Conservation (phyloP, 139 green algal genomes). For the Chlorella sp. region DNA sequence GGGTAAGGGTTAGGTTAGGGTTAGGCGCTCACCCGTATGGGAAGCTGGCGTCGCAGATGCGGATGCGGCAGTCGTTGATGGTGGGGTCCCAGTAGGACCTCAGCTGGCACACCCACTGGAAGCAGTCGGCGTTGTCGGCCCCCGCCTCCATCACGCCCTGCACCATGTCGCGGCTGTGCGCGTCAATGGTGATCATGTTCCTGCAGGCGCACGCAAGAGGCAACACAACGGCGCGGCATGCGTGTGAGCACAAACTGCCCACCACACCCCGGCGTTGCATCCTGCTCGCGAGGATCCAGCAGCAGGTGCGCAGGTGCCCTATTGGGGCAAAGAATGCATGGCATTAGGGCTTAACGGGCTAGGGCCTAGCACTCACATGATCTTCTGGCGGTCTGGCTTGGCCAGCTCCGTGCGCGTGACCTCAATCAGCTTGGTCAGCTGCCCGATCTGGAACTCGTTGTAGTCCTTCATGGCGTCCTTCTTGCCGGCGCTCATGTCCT, state of each 20-base stretch:
- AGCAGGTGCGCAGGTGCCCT: too few species aligned
- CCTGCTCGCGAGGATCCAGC: too few species aligned
- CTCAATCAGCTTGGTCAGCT: slow-evolving; percentile 81
- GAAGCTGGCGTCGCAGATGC: slow-evolving; percentile 76
- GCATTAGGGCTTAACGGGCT: neutral
- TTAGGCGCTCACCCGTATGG: slow-evolving; percentile 69
- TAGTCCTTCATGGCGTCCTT: slow-evolving; percentile 67
- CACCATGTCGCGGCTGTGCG: slow-evolving; percentile 71
- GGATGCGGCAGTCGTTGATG: slow-evolving; percentile 59
- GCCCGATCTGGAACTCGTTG: slow-evolving; percentile 79
- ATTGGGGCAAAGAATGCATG: too few species aligned
- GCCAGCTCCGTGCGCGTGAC: slow-evolving; percentile 57
- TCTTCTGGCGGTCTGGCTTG: slow-evolving; percentile 61
- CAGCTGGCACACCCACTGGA: slow-evolving; percentile 77
- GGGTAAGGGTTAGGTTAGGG: too few species aligned
- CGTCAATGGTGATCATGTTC: slow-evolving; percentile 89
- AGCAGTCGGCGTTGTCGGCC: slow-evolving; percentile 50
- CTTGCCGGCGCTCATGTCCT: slow-evolving; percentile 50
- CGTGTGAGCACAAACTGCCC: too few species aligned
- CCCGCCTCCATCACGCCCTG: slow-evolving; percentile 9
- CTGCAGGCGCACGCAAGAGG: too few species aligned
- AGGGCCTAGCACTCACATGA: slow-evolving; percentile 36
- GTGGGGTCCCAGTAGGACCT: slow-evolving; percentile 70
- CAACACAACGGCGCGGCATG: too few species aligned
- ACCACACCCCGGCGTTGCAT: too few species aligned